Evolutionary conservation across 805 yeast genomes (phyloP).

Genomic region (Candida sithepensis): DNA sequence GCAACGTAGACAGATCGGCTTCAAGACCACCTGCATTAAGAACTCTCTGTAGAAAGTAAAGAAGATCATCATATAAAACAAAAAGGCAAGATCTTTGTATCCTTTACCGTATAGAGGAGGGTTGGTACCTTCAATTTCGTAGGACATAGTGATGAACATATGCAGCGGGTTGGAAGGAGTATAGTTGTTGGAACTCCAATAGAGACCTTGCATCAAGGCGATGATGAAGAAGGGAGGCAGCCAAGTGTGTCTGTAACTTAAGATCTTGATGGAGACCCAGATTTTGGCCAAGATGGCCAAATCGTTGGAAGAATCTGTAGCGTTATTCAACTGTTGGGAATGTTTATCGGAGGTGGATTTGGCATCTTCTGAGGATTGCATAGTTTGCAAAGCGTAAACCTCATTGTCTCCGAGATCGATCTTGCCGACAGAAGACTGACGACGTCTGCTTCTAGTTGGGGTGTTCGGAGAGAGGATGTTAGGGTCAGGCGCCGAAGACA

Average conservation of each 20-base stretch:
- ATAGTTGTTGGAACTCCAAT: constrained; percentile 53
- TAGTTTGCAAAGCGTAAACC: constrained; percentile 65
- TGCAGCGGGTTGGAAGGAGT: constrained; percentile 59
- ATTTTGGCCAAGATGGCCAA: constrained; percentile 53
- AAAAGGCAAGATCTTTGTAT: constrained; percentile 72
- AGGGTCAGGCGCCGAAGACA: neutral
- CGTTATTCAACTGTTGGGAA: constrained; percentile 26
- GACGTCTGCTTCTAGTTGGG: constrained; percentile 13
- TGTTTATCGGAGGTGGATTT: constrained; percentile 35
- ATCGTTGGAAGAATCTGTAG: constrained; percentile 36
- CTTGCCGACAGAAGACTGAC: constrained; percentile 65
- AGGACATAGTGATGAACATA: constrained; percentile 62
- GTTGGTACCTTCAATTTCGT: constrained; percentile 56
- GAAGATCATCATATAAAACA: constrained; percentile 74
- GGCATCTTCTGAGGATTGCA: constrained; percentile 46
- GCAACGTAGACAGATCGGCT: constrained; percentile 58
- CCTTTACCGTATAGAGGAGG: constrained; percentile 79
- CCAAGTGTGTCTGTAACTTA: constrained; percentile 67
- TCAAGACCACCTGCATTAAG: constrained; percentile 73
- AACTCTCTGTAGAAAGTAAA: constrained; percentile 92
- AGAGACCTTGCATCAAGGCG: constrained; percentile 37
- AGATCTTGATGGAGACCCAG: constrained; percentile 54
- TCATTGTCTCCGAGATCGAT: constrained; percentile 71
- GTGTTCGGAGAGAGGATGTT: neutral
- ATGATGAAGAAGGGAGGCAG: constrained; percentile 56